Percentiles rank a stretch among this genome's conserved stretches.
phyloP scores from a whole-genome alignment of 2,329 filamentous ascomycete genomes.

The Colletotrichum falcatum region DNA sequence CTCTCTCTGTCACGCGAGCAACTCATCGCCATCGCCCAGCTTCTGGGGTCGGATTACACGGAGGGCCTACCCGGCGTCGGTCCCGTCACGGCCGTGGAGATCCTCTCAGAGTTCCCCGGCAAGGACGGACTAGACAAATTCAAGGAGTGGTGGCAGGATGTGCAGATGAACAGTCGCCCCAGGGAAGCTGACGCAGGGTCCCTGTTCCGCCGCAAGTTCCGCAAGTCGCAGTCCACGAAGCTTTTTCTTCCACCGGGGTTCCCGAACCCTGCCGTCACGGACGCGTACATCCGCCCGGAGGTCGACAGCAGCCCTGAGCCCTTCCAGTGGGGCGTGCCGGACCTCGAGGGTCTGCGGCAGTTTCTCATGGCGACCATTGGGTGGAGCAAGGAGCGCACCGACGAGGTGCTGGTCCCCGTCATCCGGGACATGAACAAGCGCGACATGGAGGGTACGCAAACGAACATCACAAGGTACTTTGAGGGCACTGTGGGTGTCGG shows the following conservation, averaged over 20 bases:
- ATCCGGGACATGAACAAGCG: constrained; percentile 95
- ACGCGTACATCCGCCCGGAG: constrained; percentile 87
- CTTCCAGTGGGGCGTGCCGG: constrained; percentile 97
- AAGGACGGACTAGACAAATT: constrained; percentile 76
- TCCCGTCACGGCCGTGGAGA: constrained; percentile 93
- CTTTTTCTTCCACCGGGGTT: constrained; percentile 87
- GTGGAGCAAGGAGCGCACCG: constrained; percentile 91
- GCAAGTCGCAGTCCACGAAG: constrained; percentile 81
- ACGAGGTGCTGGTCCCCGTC: constrained; percentile 95
- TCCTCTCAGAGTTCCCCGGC: constrained; percentile 87
- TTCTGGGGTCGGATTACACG: constrained; percentile 94
- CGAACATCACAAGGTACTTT: constrained; percentile 96
- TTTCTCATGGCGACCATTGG: constrained; percentile 95
- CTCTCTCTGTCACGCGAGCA: constrained; percentile 87
- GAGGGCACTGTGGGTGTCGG: constrained; percentile 79
- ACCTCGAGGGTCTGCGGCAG: constrained; percentile 83
- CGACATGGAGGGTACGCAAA: constrained; percentile 90
- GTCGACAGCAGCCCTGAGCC: constrained; percentile 82
- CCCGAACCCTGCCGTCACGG: constrained; percentile 80
- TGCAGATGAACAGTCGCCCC: constrained; percentile 76
- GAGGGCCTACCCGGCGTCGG: constrained; percentile 92
- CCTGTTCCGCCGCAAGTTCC: constrained; percentile 87
- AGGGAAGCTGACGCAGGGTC: constrained; percentile 71
- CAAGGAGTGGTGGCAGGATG: constrained; percentile 85
- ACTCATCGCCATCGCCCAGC: constrained; percentile 89